A percentile compares a stretch with the other conserved stretches of the same genome.
Conservation (phyloP, 805 yeast species). For the Ogataea nakhonphanomensis region DNA sequence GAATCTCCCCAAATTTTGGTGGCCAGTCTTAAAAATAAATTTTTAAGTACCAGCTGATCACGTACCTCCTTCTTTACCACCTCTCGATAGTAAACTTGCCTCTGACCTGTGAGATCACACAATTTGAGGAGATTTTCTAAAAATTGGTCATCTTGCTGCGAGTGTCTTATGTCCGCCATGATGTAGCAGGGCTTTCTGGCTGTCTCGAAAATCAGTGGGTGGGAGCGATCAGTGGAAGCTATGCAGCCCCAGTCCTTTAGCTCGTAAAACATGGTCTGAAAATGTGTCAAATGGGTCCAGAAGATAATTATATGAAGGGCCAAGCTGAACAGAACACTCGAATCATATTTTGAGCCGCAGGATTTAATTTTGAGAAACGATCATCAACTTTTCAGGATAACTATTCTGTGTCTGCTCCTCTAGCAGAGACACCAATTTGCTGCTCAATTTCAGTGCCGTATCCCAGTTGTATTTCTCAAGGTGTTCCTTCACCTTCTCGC, state of each 20-base stretch:
- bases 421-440: conserved; percentile 5
- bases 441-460: conserved; percentile 8
- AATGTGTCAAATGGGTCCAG: background rate
- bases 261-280: conserved; percentile 16
- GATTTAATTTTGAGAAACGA: background rate
- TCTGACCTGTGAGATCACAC: conserved; percentile 26
- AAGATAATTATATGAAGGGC: background rate
- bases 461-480: conserved; percentile 12
- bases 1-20: conserved; percentile 8
- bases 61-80: conserved; percentile 11
- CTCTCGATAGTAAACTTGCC: conserved; percentile 17
- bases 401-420: conserved; percentile 6
- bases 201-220: conserved; percentile 26
- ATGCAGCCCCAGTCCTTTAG: conserved; percentile 21
- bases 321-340: conserved; percentile 6
- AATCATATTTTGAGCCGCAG: conserved; percentile 5
- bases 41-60: conserved; percentile 9
- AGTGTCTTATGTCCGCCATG: conserved; percentile 11
- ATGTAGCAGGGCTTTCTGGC: conserved; percentile 17
- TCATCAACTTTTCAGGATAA: background rate
- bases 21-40: conserved; percentile 10
- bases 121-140: conserved; percentile 18
- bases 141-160: conserved; percentile 22
- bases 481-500: conserved; percentile 13
- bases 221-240: conserved; percentile 22